These are phyloP conservation scores for Leccinum aurantiacum DNA, from an alignment of 768 basidiomycete genomes.

Conservation along the genomic window DNA sequence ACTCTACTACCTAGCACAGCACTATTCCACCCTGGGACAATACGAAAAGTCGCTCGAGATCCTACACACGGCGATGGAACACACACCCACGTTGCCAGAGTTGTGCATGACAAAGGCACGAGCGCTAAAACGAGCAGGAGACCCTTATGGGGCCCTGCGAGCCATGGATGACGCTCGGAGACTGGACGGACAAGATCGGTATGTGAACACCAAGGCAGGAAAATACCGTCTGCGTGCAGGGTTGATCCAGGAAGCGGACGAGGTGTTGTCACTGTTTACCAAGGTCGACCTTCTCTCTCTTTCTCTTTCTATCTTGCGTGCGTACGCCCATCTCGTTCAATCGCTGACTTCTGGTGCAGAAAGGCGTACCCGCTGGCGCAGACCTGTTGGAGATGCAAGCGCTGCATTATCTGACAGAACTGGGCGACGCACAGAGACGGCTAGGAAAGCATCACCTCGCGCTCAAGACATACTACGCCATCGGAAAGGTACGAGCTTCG, in stretches of 20 bases:
- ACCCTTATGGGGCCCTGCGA: constrained; percentile 69
- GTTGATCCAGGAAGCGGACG: constrained; percentile 69
- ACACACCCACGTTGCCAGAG: constrained; percentile 95
- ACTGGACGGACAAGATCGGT: constrained; percentile 93
- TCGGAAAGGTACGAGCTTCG: constrained; percentile 59
- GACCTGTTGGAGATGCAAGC: constrained; percentile 98
- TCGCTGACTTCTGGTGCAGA: constrained; percentile 49
- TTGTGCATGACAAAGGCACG: constrained; percentile 80
- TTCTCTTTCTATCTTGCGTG: background rate
- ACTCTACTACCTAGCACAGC: constrained; percentile 92
- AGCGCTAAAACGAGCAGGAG: constrained; percentile 83
- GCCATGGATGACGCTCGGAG: constrained; percentile 78
- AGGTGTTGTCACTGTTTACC: constrained; percentile 83
- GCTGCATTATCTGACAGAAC: constrained; percentile 79
- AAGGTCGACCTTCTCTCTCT: constrained; percentile 56
- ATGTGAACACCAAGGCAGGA: constrained; percentile 89
- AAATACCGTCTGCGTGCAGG: constrained; percentile 90
- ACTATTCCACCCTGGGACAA: constrained; percentile 64
- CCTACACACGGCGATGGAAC: constrained; percentile 64
- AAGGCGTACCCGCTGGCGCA: constrained; percentile 76
- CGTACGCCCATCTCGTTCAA: background rate
- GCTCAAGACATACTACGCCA: constrained; percentile 77
- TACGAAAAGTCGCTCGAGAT: constrained; percentile 53
- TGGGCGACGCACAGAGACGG: constrained; percentile 68
- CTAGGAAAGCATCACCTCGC: constrained; percentile 71